Percentiles rank a stretch among this genome's conserved stretches.
Evolutionary conservation across 495 filamentous ascomycete species (phyloP).

Genomic region (Acidiella bohemica): DNA sequence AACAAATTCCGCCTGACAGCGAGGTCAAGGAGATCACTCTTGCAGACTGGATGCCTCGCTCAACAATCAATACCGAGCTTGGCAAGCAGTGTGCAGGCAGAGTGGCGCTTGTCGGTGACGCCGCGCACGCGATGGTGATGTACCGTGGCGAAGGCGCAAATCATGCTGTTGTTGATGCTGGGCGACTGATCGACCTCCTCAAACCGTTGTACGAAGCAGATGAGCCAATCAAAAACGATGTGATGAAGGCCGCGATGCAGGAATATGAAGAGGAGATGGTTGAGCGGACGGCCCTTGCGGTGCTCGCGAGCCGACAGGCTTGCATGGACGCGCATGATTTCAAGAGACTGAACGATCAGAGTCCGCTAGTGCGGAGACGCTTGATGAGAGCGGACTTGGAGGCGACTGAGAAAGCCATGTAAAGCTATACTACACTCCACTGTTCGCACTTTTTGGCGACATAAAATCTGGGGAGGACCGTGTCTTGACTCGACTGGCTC

Average conservation of each 20-base stretch:
- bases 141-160: slow-evolving; percentile 46
- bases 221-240: neutral
- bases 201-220: neutral
- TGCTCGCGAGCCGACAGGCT: slow-evolving; percentile 43
- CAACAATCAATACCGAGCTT: slow-evolving; percentile 27
- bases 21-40: slow-evolving; percentile 39
- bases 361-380: slow-evolving; percentile 1
- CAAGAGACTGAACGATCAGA: slow-evolving; percentile 5
- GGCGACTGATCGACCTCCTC: slow-evolving; percentile 18
- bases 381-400: slow-evolving; percentile 1
- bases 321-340: slow-evolving; percentile 53
- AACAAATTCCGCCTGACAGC: slow-evolving; percentile 34
- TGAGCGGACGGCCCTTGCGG: slow-evolving; percentile 36
- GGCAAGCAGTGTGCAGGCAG: neutral
- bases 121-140: slow-evolving; percentile 19
- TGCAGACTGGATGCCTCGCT: slow-evolving; percentile 37
- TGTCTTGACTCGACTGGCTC: too few relatives aligned
- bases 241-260: slow-evolving; percentile 28
- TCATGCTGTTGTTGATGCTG: slow-evolving; percentile 42
- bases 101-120: slow-evolving; percentile 15
- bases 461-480: too few relatives aligned
- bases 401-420: neutral
- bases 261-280: slow-evolving; percentile 41
- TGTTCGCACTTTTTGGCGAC: too few relatives aligned
- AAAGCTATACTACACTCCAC: too few relatives aligned